phyloP scores from a whole-genome alignment of 2,329 filamentous ascomycete species.

The Calonectria hongkongensis region DNA sequence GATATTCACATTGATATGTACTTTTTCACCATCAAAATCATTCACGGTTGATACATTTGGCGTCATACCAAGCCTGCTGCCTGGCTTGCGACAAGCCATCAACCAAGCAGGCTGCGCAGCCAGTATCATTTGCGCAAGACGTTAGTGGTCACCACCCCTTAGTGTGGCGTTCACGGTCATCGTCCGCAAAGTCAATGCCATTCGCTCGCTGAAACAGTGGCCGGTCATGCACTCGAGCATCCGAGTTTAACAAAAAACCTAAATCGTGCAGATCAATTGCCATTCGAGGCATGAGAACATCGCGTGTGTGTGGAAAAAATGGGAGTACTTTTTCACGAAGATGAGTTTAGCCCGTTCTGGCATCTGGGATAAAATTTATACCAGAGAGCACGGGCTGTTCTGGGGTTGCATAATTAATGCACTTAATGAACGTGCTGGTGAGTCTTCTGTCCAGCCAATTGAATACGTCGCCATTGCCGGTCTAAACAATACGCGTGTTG shows the following conservation, averaged over 20 bases:
- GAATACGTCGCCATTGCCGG: neutral
- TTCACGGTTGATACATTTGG: neutral
- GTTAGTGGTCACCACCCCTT: conserved; percentile 5
- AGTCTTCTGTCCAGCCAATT: neutral
- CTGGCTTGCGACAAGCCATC: conserved; percentile 18
- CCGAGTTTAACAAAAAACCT: neutral
- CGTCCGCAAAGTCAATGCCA: neutral
- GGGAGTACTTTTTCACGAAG: neutral
- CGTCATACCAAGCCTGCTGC: conserved; percentile 21
- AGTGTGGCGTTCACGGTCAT: conserved; percentile 13
- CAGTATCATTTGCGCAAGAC: conserved; percentile 3
- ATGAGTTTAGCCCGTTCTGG: neutral
- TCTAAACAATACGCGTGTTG: neutral
- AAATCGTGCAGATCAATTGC: neutral
- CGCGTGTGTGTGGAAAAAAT: neutral
- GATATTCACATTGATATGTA: neutral
- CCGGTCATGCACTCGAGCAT: neutral
- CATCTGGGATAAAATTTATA: neutral
- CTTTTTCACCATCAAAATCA: neutral
- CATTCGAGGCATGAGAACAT: neutral
- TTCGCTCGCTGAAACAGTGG: neutral
- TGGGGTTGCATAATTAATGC: neutral
- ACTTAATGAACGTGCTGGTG: neutral
- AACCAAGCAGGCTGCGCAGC: conserved; percentile 18
- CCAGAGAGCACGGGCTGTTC: too few relatives aligned